Evolutionary conservation across 2,329 filamentous ascomycete species (phyloP).

Genomic region (Ceratocystis huliohia): DNA sequence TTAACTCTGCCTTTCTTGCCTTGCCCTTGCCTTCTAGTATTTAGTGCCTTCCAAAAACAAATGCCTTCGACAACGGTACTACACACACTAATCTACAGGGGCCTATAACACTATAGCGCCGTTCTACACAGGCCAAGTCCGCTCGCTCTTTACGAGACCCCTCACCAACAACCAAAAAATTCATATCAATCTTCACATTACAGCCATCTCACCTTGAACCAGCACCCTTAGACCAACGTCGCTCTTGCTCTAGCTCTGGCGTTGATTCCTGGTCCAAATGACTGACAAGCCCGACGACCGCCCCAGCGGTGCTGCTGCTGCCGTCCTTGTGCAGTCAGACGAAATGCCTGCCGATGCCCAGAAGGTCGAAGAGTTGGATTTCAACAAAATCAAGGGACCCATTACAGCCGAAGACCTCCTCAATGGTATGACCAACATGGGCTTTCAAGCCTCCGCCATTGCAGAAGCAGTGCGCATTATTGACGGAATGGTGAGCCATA

Average conservation of each 20-base stretch:
- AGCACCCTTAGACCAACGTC: background rate
- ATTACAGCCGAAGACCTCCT: conserved; percentile 81
- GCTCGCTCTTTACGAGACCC: background rate
- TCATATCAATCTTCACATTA: background rate
- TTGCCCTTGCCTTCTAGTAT: background rate
- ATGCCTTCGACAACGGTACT: background rate
- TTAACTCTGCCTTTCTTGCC: background rate
- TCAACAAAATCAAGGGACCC: conserved; percentile 63
- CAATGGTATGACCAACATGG: conserved; percentile 72
- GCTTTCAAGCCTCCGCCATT: conserved; percentile 58
- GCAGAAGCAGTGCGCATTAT: conserved; percentile 83
- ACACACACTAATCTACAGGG: background rate
- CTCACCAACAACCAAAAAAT: background rate
- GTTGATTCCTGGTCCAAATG: conserved; percentile 14
- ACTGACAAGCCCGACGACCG: conserved; percentile 29
- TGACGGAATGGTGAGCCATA: conserved; percentile 68
- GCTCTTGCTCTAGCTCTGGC: background rate
- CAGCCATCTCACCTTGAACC: background rate
- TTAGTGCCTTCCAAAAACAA: background rate
- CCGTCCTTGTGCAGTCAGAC: conserved; percentile 73
- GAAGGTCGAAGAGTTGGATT: conserved; percentile 82
- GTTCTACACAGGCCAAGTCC: too few relatives aligned
- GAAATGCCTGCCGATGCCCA: conserved; percentile 67
- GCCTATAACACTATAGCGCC: too few relatives aligned
- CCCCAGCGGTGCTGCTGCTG: conserved; percentile 56